Evolutionary conservation across 176 grass and related monocot species (phyloP).

Genomic region (Typha latifolia): DNA sequence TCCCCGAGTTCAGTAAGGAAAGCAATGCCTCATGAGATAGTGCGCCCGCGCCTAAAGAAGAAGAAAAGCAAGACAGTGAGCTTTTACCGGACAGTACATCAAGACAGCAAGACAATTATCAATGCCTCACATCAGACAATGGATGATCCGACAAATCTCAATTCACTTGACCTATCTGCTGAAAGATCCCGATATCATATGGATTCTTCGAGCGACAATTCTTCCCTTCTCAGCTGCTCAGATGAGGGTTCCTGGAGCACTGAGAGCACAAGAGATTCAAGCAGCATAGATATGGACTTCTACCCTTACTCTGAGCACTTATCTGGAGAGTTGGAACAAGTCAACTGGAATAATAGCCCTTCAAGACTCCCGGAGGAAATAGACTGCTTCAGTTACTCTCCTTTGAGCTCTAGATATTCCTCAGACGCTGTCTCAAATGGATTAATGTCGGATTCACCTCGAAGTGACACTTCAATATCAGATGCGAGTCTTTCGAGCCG

Average conservation of each 20-base stretch:
- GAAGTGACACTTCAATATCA: background rate
- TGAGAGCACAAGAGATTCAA: constrained; percentile 46
- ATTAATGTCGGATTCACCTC: no score
- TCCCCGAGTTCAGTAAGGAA: constrained; percentile 49
- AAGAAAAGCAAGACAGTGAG: constrained; percentile 3
- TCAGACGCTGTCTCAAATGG: no score
- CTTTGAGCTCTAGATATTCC: constrained; percentile 17
- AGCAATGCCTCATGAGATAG: constrained; percentile 7
- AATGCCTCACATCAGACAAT: no score
- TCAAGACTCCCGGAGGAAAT: constrained; percentile 18
- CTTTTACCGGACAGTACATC: background rate
- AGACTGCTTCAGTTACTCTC: constrained; percentile 13
- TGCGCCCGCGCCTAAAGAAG: constrained; percentile 3
- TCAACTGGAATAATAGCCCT: constrained; percentile 14
- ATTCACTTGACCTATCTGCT: constrained; percentile 5
- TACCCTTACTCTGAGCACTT: constrained; percentile 4
- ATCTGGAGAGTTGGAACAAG: constrained; percentile 32
- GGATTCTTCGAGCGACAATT: constrained; percentile 39
- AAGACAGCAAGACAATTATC: background rate
- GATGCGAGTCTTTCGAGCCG: constrained; percentile 35
- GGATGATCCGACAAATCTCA: constrained; percentile 10
- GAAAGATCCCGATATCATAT: background rate
- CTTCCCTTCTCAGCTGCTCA: constrained; percentile 60
- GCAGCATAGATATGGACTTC: constrained; percentile 35
- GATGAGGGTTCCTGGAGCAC: constrained; percentile 56